Percentiles rank a stretch among this genome's conserved stretches.
These are phyloP conservation scores for Ambispora gerdemannii DNA, from an alignment of 192 early-diverging fungal species.

Conservation along the genomic window DNA sequence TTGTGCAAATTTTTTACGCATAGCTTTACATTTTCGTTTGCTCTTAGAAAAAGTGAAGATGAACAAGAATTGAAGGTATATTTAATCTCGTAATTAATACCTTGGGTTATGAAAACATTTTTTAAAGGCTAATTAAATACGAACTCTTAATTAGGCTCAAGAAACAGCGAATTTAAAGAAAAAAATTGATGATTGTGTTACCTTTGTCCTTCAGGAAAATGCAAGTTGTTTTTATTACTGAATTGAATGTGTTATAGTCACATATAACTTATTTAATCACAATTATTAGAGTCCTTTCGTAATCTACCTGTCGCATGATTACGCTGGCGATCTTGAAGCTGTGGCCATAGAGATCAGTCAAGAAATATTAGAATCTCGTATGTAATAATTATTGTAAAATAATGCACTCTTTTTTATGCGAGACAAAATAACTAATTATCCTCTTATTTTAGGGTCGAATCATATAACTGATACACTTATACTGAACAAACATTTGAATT, in stretches of 20 bases:
- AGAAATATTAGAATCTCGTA: conserved; percentile 32
- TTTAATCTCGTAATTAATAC: neutral
- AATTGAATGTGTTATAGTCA: neutral
- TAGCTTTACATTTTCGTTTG: neutral
- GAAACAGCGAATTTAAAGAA: conserved; percentile 5
- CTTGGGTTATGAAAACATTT: neutral
- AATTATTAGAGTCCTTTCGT: conserved; percentile 20
- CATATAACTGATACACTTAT: conserved; percentile 16
- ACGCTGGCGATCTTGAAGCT: conserved; percentile 19
- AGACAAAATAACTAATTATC: neutral
- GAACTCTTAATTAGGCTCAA: neutral
- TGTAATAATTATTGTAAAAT: neutral
- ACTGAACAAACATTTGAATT: conserved; percentile 19
- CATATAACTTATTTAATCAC: neutral
- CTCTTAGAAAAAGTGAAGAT: neutral
- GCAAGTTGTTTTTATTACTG: neutral
- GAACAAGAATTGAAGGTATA: conserved; percentile 25
- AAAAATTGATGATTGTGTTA: conserved; percentile 24
- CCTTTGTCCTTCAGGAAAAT: neutral
- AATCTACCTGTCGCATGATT: conserved; percentile 10
- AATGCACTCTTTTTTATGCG: neutral
- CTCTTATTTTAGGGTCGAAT: conserved; percentile 22
- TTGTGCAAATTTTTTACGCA: neutral
- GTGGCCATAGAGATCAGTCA: conserved; percentile 26
- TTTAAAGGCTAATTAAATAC: neutral